phyloP scores from a whole-genome alignment of 1,284 basidiomycete species.

The Flammula alnicola region DNA sequence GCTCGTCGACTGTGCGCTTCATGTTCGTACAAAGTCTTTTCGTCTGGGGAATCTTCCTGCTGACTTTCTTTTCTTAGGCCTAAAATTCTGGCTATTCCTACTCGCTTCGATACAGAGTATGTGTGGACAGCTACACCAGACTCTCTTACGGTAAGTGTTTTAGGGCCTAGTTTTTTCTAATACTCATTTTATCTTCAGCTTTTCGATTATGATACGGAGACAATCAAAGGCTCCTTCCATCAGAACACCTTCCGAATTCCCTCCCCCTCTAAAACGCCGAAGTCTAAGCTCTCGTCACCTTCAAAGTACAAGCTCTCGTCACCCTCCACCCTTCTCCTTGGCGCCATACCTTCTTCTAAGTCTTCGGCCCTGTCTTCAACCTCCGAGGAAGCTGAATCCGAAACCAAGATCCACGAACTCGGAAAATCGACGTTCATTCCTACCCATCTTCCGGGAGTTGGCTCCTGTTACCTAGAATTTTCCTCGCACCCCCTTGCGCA shows the following conservation, averaged over 20 bases:
- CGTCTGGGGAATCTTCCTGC: neutral
- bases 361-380: slow-evolving; percentile 14
- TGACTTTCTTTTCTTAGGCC: slow-evolving; percentile 36
- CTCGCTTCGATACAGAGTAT: slow-evolving; percentile 58
- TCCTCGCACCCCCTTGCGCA: slow-evolving; percentile 43
- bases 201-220: slow-evolving; percentile 49
- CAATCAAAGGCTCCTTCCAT: slow-evolving; percentile 51
- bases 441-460: slow-evolving; percentile 46
- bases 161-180: neutral
- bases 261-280: slow-evolving; percentile 28
- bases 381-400: slow-evolving; percentile 11
- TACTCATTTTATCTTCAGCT: slow-evolving; percentile 37
- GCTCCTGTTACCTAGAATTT: slow-evolving; percentile 53
- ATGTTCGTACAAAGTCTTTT: slow-evolving; percentile 39
- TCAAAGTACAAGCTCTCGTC: slow-evolving; percentile 27
- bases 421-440: slow-evolving; percentile 33
- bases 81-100: slow-evolving; percentile 57
- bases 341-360: slow-evolving; percentile 19
- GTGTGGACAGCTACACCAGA: slow-evolving; percentile 56
- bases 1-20: slow-evolving; percentile 50
- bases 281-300: slow-evolving; percentile 23
- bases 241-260: slow-evolving; percentile 47
- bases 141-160: slow-evolving; percentile 46
- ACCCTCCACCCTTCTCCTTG: slow-evolving; percentile 22
- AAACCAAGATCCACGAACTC: slow-evolving; percentile 7